Evolutionary conservation across 208 protist genomes (phyloP), one percentile per base, ranked within the genome.

Genomic region (Acanthamoeba lenticulata): DNA sequence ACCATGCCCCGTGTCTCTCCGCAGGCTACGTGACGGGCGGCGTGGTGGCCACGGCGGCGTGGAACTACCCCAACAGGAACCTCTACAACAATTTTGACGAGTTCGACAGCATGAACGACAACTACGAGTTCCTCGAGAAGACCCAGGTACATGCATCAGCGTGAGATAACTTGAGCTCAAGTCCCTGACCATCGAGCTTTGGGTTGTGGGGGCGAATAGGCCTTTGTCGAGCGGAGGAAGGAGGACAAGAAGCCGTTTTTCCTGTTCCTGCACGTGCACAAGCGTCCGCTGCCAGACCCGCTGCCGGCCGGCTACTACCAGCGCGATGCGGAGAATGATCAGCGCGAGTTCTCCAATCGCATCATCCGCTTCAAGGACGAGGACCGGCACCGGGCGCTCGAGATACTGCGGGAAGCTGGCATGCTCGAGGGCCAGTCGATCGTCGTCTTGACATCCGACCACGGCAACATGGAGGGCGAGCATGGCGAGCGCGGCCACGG

Each of bases 11-110:
- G 21, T 60, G 21, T 60, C 62, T 27, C 62, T 24, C 11, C 13
- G 13, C 27, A 86, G 77, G 85, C n/a, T 91, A 91, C 55, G 55
- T 91, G 21, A 34, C 34, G 7, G 85, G 57, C 19, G 85, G 85
- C 4, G 57, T 69, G 9, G 57, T 72, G 11, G 85, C 85, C n/a
- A 47, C 85, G 0, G 21, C 85, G 9, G 57, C 57, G n/a, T 91
- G 85, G 85, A 62, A 62, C 55, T 91, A 91, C 32, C 85, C 85
- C 85, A 91, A 91, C 55, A 91, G 57, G 36, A 91, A 91, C 42
- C 55, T 91, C 13, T 91, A 91, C 57, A 62, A 72, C 85, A 91
- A 91, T 21, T 69, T 91, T 69, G 85, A 91, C 24, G 57, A 91
- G 5, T 91, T 91, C 42, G 57, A 91, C 85, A 91, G 52, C 57